Base-by-base conservation (phyloP, 305 asterid genomes). In the Withania somnifera region DNA sequence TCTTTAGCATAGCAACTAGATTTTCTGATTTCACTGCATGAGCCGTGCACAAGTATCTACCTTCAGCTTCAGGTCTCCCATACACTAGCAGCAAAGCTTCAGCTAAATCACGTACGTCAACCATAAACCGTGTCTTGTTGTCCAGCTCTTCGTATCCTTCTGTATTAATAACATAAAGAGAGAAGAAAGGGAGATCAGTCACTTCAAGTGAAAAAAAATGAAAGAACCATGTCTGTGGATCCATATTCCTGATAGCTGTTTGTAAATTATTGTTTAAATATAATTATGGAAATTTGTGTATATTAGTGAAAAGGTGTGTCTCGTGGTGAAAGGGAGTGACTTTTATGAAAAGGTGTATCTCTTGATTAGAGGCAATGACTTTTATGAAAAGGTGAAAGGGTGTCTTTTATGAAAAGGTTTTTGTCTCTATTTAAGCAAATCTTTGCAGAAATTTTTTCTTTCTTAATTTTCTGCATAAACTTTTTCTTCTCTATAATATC, bases 101-200 rank as follows among this genome's bases (percentile, higher is more conserved):
- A 60, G 90, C 94, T 47, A 93, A 90, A 60, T 95, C 98, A 22
- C 94, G 93, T 11, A 92, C 98, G 76, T 93, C 97, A 7, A 95
- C 91, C 15, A 91, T 19, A 45, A 11, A 0, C 67, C 90, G 77
- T 2, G 2, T 0, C 52, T 28, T 83, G 87, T 92, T 85, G 24
- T 89, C 92, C 19, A 86, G 28, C 84, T 83, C 89, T 85, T 90
- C 95, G 1, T 81, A 77, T 71, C 95, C 98, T 85, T 88, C 98
- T 91, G 87, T 5, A 26, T 34, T 17, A 83, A 63, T 63, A 61
- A 30, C 45, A 47, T 5, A 77, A n/a, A 20, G 53, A 22, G 17
- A 8, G 17, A 8, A 60, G 47, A 14, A 22, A 67, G 19, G 6
- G 11, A 71, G 17, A 5, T 30, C 63, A 28, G n/a, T 75, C 47